Evolutionary conservation across 495 filamentous ascomycete species (phyloP), one percentile per base, ranked within the genome.

Genomic region (Xylaria flabelliformis): DNA sequence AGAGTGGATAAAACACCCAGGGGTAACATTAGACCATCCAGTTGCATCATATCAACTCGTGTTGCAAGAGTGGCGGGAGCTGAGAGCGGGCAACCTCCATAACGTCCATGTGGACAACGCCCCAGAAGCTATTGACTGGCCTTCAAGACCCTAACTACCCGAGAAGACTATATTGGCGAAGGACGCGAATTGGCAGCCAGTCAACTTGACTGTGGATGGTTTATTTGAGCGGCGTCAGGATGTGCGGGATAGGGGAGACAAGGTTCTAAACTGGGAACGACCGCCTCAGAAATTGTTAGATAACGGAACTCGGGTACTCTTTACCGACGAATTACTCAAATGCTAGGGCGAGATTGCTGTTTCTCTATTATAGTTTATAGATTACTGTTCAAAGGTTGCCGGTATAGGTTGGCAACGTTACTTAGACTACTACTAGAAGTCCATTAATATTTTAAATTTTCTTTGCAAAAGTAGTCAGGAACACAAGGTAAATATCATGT

Each of bases 241-340:
- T 26, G 24, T 65, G 36, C n/a, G 13, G 61, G 61, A 4, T 29
- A 64, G 61, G 21, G 61, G 42, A 34, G 26, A 12, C 41, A 64
- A 44, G 4, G 63, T 48, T 21, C 42, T 65, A 44, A n/a, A 50
- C 21, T 65, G 63, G 63, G 63, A 48, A 65, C 39, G 63, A 12
- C 42, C 42, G n/a, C 63, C 63, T 26, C 42, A 65, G 63, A 65
- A 42, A 26, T 26, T 63, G 36, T 44, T 44, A 42, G n/a, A 63
- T 24, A 26, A 42, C 12, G 59, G 59, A 63, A 15, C 39, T 44
- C 39, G 59, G 8, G 21, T 26, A n/a, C 59, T 63, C 36, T 63
- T 36, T 26, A 63, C 36, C 39, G 59, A 36, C n/a, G 39, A 26
- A 44, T n/a, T 63, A 42, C n/a, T 63, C 44, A 19, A 63, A 63